Base-by-base conservation (phyloP, 192 early-diverging fungal genomes). In the Backusella circina region DNA sequence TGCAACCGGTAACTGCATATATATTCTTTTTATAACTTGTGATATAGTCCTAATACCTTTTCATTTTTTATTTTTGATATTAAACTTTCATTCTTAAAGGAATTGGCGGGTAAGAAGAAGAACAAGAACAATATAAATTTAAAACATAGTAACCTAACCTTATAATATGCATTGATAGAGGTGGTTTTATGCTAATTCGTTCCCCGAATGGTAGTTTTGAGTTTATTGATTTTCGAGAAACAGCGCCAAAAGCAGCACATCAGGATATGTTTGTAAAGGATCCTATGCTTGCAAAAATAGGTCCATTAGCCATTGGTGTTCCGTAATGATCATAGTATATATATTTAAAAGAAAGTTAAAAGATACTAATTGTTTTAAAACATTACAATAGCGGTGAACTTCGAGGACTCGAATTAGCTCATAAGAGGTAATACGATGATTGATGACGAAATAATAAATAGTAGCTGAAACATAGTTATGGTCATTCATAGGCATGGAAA, bases 121-220 rank as follows among this genome's bases (percentile, higher is more conserved):
- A 47, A 21, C 54, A 28, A 61, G 23, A 61, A 21, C n/a, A 30
- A 5, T 54, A 12, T 16, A 69, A 68, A 31, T 26, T 0, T 6
- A 32, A 36, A 44, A 36, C 5, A 26, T 71, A 54, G 30, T 15
- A 67, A 65, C 61, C 41, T 71, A 61, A 77, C 3, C 76, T 32
- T 72, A 35, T 57, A 36, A 50, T 50, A 12, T 26, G 26, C 12
- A 38, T 72, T 36, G 35, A 21, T 47, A 83, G 97, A 15, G 97
- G 97, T 36, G 97, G 97, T 4, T 97, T 99, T 80, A 94, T 97
- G 93, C 85, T 95, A 8, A 86, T 97, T 16, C 88, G 94, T 33
- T 79, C 84, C 1, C 77, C 85, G 9, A 88, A 89, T 67, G 89
- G 88, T 0, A 87, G 77, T 1, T 79, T 82, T 21, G 90, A 91